Percentiles rank a stretch among this genome's conserved stretches.
Evolutionary conservation across 495 filamentous ascomycete species (phyloP).

Genomic region (Terfezia boudieri): DNA sequence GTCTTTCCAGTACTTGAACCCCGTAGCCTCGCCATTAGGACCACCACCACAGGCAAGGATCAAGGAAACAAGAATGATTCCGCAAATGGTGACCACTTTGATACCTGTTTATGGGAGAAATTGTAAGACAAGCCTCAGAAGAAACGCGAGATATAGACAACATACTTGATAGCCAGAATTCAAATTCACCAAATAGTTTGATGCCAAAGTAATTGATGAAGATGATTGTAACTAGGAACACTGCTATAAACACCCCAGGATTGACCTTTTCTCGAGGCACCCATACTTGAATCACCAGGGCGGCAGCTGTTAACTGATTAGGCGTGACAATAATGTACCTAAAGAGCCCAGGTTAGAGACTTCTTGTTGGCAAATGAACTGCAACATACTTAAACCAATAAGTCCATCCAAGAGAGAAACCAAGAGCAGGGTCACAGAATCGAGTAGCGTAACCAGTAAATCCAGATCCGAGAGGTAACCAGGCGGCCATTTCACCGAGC

Average conservation of each 20-base stretch:
- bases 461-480: slow-evolving; percentile 32
- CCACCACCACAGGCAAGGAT: slow-evolving; percentile 56
- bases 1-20: slow-evolving; percentile 58
- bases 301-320: slow-evolving; percentile 55
- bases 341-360: background rate
- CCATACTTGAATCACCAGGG: slow-evolving; percentile 54
- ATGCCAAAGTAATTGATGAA: slow-evolving; percentile 36
- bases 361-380: background rate
- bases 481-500: slow-evolving; percentile 41
- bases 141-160: background rate
- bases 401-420: slow-evolving; percentile 41
- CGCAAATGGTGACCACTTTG: slow-evolving; percentile 48
- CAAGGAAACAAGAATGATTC: slow-evolving; percentile 39
- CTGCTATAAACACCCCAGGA: slow-evolving; percentile 48
- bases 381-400: slow-evolving; percentile 33
- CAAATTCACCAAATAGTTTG: slow-evolving; percentile 27
- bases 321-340: slow-evolving; percentile 59
- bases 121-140: background rate
- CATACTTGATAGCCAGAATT: slow-evolving; percentile 28
- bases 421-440: slow-evolving; percentile 39
- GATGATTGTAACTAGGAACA: slow-evolving; percentile 41
- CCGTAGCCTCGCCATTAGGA: slow-evolving; percentile 43
- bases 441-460: slow-evolving; percentile 39
- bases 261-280: slow-evolving; percentile 35
- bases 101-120: slow-evolving; percentile 16